phyloP scores from a whole-genome alignment of 345 rosid species.

The Jatropha curcas region DNA sequence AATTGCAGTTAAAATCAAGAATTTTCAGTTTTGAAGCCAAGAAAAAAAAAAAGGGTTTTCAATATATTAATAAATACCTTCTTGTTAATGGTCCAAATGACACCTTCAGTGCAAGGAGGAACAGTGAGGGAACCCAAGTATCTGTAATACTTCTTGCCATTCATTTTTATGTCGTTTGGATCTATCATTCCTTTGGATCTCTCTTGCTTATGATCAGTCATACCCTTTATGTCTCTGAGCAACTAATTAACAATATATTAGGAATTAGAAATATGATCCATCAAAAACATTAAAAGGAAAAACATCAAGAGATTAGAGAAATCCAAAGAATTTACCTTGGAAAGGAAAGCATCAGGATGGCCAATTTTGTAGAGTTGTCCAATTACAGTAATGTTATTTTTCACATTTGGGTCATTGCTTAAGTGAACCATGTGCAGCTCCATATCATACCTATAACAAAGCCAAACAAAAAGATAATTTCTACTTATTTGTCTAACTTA shows the following conservation, averaged over 20 bases:
- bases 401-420: conserved; percentile 41
- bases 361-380: conserved; percentile 57
- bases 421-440: conserved; percentile 79
- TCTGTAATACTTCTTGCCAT: conserved; percentile 55
- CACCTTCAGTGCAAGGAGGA: conserved; percentile 86
- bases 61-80: conserved; percentile 39
- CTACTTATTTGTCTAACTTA: too few species aligned
- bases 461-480: background rate
- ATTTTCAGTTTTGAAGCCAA: too few species aligned
- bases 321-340: conserved; percentile 61
- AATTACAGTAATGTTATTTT: conserved; percentile 44
- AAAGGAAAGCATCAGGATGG: conserved; percentile 49
- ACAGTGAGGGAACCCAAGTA: conserved; percentile 77
- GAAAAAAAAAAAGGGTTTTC: background rate
- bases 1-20: background rate
- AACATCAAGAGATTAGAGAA: too few species aligned
- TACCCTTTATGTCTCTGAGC: conserved; percentile 20
- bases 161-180: conserved; percentile 49
- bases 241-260: conserved; percentile 20
- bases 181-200: conserved; percentile 46
- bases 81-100: conserved; percentile 59
- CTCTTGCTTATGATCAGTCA: conserved; percentile 25
- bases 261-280: background rate
- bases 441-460: conserved; percentile 47
- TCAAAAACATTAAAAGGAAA: too few species aligned